A percentile compares a stretch with the other conserved stretches of the same genome.
Conservation (phyloP, 257 asterid species). For the Sherardia arvensis region DNA sequence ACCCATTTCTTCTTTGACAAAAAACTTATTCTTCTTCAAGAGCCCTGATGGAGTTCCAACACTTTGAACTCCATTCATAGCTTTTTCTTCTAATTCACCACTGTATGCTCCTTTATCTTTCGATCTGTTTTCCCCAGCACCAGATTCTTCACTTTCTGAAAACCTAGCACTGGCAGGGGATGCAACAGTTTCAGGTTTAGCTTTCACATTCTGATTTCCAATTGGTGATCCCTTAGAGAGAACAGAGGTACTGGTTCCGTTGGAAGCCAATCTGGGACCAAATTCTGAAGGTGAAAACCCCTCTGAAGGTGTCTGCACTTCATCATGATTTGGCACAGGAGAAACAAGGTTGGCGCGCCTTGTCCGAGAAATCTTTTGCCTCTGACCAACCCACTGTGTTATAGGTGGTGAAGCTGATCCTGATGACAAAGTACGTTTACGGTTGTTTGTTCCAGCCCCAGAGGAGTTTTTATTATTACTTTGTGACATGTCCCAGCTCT, state of each 20-base stretch:
- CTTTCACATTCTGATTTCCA: slow-evolving; percentile 45
- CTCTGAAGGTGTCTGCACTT: slow-evolving; percentile 62
- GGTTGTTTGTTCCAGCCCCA: slow-evolving; percentile 52
- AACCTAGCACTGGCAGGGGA: slow-evolving; percentile 78
- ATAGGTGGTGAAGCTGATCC: slow-evolving; percentile 92
- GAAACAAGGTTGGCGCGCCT: slow-evolving; percentile 82
- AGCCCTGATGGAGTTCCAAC: slow-evolving; percentile 42
- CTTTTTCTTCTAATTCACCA: slow-evolving; percentile 52
- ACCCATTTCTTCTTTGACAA: slow-evolving; percentile 58
- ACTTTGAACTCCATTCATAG: slow-evolving; percentile 39
- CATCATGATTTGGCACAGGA: slow-evolving; percentile 80
- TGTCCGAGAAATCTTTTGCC: slow-evolving; percentile 83
- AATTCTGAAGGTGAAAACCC: slow-evolving; percentile 77
- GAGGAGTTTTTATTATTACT: slow-evolving; percentile 46
- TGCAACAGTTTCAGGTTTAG: slow-evolving; percentile 45
- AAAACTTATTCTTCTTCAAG: slow-evolving; percentile 51
- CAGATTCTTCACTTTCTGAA: slow-evolving; percentile 90
- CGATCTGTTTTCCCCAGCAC: slow-evolving; percentile 63
- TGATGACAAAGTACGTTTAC: slow-evolving; percentile 68
- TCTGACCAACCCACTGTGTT: slow-evolving; percentile 96
- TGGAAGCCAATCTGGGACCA: slow-evolving; percentile 52
- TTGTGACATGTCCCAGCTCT: slow-evolving; percentile 81
- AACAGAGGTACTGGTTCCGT: slow-evolving; percentile 45
- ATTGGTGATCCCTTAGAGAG: slow-evolving; percentile 42
- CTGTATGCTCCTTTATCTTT: slow-evolving; percentile 47